A percentile compares a stretch with the other conserved stretches of the same genome.
Evolutionary conservation across 495 filamentous ascomycete genomes (phyloP).

Genomic region (Neurospora hispaniola): DNA sequence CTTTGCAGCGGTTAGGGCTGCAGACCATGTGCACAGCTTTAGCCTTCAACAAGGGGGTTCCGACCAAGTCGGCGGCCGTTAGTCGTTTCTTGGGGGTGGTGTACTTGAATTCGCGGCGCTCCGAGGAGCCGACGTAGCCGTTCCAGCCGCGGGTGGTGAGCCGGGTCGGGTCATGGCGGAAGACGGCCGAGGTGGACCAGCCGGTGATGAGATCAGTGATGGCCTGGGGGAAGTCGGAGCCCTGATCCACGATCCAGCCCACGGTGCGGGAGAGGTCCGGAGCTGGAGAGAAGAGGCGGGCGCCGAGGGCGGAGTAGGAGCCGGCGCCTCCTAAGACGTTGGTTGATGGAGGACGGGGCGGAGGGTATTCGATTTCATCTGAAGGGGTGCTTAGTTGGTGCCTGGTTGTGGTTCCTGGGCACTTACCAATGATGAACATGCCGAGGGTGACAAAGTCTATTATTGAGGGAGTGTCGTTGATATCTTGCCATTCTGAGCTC

Average conservation of each 20-base stretch:
- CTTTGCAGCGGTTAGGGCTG: constrained; percentile 63
- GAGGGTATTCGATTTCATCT: constrained; percentile 86
- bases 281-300: constrained; percentile 69
- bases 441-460: constrained; percentile 82
- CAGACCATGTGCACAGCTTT: constrained; percentile 84
- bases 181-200: constrained; percentile 62
- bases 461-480: constrained; percentile 23
- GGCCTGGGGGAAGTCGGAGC: constrained; percentile 68
- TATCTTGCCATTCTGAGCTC: background rate
- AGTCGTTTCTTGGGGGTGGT: constrained; percentile 77
- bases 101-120: constrained; percentile 68
- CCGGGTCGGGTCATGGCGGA: constrained; percentile 55
- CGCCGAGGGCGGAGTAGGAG: constrained; percentile 75
- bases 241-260: constrained; percentile 86
- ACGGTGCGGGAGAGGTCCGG: constrained; percentile 43
- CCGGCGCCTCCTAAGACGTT: constrained; percentile 81
- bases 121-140: constrained; percentile 50
- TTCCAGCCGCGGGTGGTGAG: constrained; percentile 90
- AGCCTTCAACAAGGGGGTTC: constrained; percentile 49
- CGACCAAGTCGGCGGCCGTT: constrained; percentile 30
- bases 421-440: constrained; percentile 90
- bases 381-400: constrained; percentile 13
- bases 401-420: background rate
- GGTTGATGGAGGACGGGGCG: constrained; percentile 47
- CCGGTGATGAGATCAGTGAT: constrained; percentile 50